Evolutionary conservation across 2,329 filamentous ascomycete genomes (phyloP).

Genomic region (Apiospora saccharicola): DNA sequence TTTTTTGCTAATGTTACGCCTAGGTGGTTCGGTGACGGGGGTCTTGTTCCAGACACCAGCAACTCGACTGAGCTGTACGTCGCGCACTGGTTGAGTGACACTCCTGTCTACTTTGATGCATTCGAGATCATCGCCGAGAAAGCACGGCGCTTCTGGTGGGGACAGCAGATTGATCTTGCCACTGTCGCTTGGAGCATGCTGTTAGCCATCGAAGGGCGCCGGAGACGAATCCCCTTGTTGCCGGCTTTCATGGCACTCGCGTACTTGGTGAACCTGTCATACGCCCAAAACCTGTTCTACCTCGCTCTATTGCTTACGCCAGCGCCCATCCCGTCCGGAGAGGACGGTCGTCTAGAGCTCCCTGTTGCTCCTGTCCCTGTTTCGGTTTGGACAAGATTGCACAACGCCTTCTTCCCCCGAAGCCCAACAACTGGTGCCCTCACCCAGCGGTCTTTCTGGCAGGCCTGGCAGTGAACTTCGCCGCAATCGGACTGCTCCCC

Average conservation of each 20-base stretch:
- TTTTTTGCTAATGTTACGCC: slow-evolving; percentile 26
- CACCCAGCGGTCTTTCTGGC: slow-evolving; percentile 45
- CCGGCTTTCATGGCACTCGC: slow-evolving; percentile 66
- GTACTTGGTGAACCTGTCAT: slow-evolving; percentile 66
- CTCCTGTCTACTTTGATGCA: slow-evolving; percentile 58
- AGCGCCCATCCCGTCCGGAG: slow-evolving; percentile 48
- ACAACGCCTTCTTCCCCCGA: slow-evolving; percentile 44
- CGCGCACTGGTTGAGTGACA: slow-evolving; percentile 61
- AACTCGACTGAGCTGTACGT: slow-evolving; percentile 47
- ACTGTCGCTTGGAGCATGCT: slow-evolving; percentile 63
- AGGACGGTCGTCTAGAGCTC: slow-evolving; percentile 37
- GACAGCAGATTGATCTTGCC: slow-evolving; percentile 64
- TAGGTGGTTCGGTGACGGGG: slow-evolving; percentile 37
- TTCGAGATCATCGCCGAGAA: slow-evolving; percentile 63
- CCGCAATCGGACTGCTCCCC: slow-evolving; percentile 47
- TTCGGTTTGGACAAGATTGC: slow-evolving; percentile 41
- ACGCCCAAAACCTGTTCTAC: slow-evolving; percentile 70
- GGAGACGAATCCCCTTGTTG: slow-evolving; percentile 61
- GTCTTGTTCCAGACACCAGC: slow-evolving; percentile 38
- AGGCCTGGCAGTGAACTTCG: slow-evolving; percentile 46
- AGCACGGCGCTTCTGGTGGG: slow-evolving; percentile 67
- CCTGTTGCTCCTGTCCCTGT: slow-evolving; percentile 38
- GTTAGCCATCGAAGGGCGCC: slow-evolving; percentile 64
- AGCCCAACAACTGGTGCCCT: slow-evolving; percentile 54
- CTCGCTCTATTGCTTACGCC: slow-evolving; percentile 64